Conservation (phyloP, 2,329 filamentous ascomycete species). For the Byssothecium circinans region DNA sequence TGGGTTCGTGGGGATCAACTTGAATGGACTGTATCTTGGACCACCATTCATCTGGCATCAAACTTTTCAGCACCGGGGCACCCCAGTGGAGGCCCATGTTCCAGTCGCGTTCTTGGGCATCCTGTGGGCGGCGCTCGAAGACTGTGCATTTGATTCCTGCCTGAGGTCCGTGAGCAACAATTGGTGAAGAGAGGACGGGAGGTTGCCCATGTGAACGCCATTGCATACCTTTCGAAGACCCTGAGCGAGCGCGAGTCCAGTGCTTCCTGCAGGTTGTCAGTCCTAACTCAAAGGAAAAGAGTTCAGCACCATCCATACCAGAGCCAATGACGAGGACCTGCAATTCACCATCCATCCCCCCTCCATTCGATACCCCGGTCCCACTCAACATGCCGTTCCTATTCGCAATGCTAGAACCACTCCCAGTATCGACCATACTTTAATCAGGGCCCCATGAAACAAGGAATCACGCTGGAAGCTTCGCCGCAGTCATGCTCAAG, state of each 20-base stretch:
- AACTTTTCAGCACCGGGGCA: slow-evolving; percentile 53
- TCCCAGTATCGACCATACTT: too few species aligned
- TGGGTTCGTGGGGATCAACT: slow-evolving; percentile 55
- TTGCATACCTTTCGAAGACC: slow-evolving; percentile 37
- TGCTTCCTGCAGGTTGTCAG: slow-evolving; percentile 32
- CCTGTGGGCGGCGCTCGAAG: slow-evolving; percentile 58
- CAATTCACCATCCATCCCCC: not conserved
- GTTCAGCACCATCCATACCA: slow-evolving; percentile 19
- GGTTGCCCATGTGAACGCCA: too few species aligned
- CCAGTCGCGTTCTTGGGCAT: slow-evolving; percentile 58
- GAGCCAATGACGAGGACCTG: slow-evolving; percentile 36
- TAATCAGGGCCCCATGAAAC: too few species aligned
- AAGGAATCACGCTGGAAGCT: too few species aligned
- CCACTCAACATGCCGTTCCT: too few species aligned
- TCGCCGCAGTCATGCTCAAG: not conserved
- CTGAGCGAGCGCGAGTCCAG: slow-evolving; percentile 42
- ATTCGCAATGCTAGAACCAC: not conserved
- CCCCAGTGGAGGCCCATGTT: slow-evolving; percentile 67
- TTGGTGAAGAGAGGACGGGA: too few species aligned
- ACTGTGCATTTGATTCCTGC: slow-evolving; percentile 51
- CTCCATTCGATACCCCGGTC: too few species aligned
- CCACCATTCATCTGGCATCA: slow-evolving; percentile 57
- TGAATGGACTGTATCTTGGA: slow-evolving; percentile 52
- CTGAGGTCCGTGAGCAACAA: too few species aligned
- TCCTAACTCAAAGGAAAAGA: slow-evolving; percentile 2